Base-by-base conservation (phyloP, 768 basidiomycete genomes). In the Tylopilus intermedius region DNA sequence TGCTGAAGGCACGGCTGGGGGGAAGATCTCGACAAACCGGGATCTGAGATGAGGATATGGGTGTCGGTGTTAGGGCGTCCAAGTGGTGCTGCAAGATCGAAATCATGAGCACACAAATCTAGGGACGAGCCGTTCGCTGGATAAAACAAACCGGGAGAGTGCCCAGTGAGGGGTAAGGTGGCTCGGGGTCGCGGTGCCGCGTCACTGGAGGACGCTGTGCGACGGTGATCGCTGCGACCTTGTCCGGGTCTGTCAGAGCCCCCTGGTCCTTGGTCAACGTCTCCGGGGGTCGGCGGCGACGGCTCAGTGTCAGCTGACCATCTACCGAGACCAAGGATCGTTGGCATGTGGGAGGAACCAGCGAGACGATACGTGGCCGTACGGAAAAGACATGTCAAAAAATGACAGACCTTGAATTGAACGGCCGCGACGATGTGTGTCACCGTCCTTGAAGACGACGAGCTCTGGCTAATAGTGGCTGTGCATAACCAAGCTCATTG, bases 131-230 rank as follows among this genome's bases (percentile, higher is more conserved):
- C 50, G 9, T 38, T 41, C 51, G 47, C 37, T 42, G 35, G 33
- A 53, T 42, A 45, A 41, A 52, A 64, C 57, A 61, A 57, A 60
- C 60, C 62, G 18, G 52, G 46, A 54, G 54, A 52, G 35, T 55
- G 57, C 32, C 53, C 62, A 45, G 53, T 33, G 51, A 22, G 58
- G 51, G 58, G 57, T 41, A 60, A 43, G 41, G 45, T 72, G 29
- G 72, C 62, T 40, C 74, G 73, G 58, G 74, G 76, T 52, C 77
- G 76, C 22, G 78, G 78, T 1, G 78, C 77, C 24, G 75, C 74
- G 62, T 80, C 79, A 60, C 66, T 74, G 4, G 77, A 80, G 40
- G 76, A 78, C 56, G 61, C 66, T 43, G 62, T 59, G 58, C 68
- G 65, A 55, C 57, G 64, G 33, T 68, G 62, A 50, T 60, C 55